Evolutionary conservation across 441 rosid species (phyloP), one percentile per base, ranked within the genome.

Genomic region (Sinapis alba): DNA sequence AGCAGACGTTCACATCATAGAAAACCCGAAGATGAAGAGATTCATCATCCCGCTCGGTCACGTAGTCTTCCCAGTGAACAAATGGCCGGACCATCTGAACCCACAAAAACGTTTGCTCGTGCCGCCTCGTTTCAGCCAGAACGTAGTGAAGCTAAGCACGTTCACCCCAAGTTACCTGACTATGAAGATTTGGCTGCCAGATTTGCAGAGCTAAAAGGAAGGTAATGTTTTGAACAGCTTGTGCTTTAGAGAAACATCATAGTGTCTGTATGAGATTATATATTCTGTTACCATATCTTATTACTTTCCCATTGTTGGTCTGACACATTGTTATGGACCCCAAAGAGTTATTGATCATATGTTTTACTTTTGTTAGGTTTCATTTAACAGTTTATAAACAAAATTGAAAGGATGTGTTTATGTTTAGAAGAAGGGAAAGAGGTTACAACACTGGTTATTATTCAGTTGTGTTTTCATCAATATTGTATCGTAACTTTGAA

Each of bases 151-250:
- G 93, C 92, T 13, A 80, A 83, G 62, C 98, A 95, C 43, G 97
- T 95, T 77, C 99, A 95, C 82, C 99, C 98, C 0, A 95, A 93
- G 82, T 83, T 95, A 77, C 99, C 98, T 1, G 86, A 95, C 76
- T 93, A 90, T 51, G 98, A 95, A 27, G 93, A 90, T 74, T 80
- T 95, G 86, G 94, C 99, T 4, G 98, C 99, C 6, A 86, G 88
- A n/a, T 83, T 93, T 78, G 91, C 98, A 5, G 89, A 93, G 53
- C 84, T 93, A 63, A 91, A 81, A 80, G 96, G 97, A 71, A 87
- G 84, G 70, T 89, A 84, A 83, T 53, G 9, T 61, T 13, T 19
- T 65, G 28, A 73, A 51, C 18, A 65, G 60, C 8, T 30, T 9
- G 38, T 30, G 56, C 21, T 2, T 56, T 45, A 45, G 56, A 71